Conservation (phyloP, 768 basidiomycete genomes). For the Mycena belliarum region DNA sequence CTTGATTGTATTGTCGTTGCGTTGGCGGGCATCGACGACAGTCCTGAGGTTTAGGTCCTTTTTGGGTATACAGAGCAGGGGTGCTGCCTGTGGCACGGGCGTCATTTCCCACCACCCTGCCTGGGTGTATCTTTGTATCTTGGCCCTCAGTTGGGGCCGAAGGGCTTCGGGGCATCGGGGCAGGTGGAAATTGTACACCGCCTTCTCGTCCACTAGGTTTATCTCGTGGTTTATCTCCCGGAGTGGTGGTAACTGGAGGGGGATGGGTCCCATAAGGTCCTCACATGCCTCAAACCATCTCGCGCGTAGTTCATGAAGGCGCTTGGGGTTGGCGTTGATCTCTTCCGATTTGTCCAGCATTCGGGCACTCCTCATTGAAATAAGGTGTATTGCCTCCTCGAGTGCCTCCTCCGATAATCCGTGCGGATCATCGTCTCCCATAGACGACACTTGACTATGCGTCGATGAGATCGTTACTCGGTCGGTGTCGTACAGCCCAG, state of each 20-base stretch:
- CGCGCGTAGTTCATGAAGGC: neutral
- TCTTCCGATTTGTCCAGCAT: no score
- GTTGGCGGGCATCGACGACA: constrained; percentile 33
- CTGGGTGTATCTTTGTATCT: neutral
- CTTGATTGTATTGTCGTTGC: constrained; percentile 40
- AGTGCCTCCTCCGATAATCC: no score
- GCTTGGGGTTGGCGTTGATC: no score
- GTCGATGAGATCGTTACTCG: no score
- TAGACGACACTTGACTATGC: no score
- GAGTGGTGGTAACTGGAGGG: constrained; percentile 25
- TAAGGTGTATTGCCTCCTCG: no score
- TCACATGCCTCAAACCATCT: neutral
- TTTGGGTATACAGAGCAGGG: neutral
- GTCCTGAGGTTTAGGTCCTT: constrained; percentile 16
- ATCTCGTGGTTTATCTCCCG: constrained; percentile 34
- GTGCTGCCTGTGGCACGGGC: constrained; percentile 18
- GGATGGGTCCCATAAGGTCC: neutral
- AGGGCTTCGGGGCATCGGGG: constrained; percentile 30
- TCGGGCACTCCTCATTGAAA: no score
- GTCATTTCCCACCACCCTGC: constrained; percentile 12
- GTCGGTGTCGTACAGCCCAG: no score
- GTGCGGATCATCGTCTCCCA: no score
- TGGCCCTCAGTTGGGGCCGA: neutral
- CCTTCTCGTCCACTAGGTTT: constrained; percentile 27
- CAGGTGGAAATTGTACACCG: constrained; percentile 22